A percentile compares a stretch with the other conserved stretches of the same genome.
These are phyloP conservation scores for Ordospora pajunii DNA, from an alignment of 371 early-diverging fungal species.

Conservation along the genomic window DNA sequence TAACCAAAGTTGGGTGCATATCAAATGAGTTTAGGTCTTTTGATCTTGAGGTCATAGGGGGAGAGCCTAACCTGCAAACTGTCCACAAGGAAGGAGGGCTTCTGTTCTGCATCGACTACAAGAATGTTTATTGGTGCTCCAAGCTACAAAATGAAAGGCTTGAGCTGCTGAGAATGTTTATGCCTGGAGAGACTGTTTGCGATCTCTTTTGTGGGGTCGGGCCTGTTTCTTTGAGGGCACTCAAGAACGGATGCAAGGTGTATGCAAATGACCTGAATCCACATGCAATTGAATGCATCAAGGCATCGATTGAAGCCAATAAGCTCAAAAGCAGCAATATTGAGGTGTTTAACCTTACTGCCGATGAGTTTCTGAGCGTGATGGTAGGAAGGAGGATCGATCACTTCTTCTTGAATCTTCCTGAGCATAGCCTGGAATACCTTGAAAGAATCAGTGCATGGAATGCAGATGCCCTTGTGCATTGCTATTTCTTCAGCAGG, in stretches of 20 bases:
- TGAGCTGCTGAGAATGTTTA: constrained; percentile 26
- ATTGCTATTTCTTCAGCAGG: constrained; percentile 59
- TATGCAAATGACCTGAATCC: constrained; percentile 61
- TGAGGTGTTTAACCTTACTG: constrained; percentile 46
- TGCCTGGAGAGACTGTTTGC: constrained; percentile 41
- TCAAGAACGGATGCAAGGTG: constrained; percentile 49
- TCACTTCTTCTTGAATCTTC: constrained; percentile 61
- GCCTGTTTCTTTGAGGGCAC: constrained; percentile 54
- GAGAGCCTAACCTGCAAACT: constrained; percentile 41
- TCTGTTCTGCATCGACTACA: constrained; percentile 54
- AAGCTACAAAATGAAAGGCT: constrained; percentile 59
- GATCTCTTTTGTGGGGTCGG: constrained; percentile 63
- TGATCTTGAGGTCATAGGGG: constrained; percentile 57
- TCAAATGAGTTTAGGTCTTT: constrained; percentile 50
- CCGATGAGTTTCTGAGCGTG: constrained; percentile 50
- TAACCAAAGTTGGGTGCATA: constrained; percentile 57
- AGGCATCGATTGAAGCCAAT: constrained; percentile 49
- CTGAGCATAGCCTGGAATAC: constrained; percentile 57
- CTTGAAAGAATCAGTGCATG: constrained; percentile 31
- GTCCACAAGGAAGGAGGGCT: constrained; percentile 54
- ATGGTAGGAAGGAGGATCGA: constrained; percentile 39
- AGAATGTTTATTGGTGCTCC: constrained; percentile 61
- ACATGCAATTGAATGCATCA: constrained; percentile 54
- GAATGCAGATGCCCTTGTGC: constrained; percentile 14
- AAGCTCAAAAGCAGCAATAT: constrained; percentile 25